Evolutionary conservation across 805 yeast species (phyloP).

Genomic region (Lipomyces yamanashiensis): DNA sequence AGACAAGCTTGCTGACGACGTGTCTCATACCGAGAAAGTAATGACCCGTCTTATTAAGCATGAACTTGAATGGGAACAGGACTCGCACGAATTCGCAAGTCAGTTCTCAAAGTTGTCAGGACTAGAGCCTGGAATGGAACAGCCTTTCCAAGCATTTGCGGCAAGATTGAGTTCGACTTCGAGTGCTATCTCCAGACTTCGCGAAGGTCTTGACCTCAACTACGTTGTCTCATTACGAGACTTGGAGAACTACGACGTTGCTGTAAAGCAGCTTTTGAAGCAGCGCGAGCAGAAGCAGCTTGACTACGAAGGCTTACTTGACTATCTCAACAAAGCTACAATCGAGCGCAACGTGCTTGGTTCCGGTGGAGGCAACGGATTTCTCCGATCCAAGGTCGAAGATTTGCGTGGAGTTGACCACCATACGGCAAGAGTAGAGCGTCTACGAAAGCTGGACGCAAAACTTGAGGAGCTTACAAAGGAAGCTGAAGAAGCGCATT

Average conservation of each 20-base stretch:
- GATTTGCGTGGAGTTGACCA: constrained; percentile 68
- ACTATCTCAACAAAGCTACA: constrained; percentile 72
- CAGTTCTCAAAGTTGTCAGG: constrained; percentile 72
- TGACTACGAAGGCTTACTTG: constrained; percentile 84
- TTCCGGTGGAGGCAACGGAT: constrained; percentile 59
- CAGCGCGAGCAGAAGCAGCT: constrained; percentile 88
- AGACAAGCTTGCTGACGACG: constrained; percentile 82
- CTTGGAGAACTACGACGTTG: constrained; percentile 76
- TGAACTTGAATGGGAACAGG: constrained; percentile 72
- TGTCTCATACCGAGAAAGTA: constrained; percentile 75
- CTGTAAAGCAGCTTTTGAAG: constrained; percentile 70
- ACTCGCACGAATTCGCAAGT: constrained; percentile 69
- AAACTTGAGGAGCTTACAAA: constrained; percentile 55
- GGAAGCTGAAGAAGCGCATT: constrained; percentile 58
- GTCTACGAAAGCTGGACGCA: constrained; percentile 55
- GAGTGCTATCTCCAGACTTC: constrained; percentile 43
- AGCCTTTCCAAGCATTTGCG: constrained; percentile 52
- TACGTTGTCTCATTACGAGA: constrained; percentile 84
- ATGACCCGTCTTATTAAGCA: constrained; percentile 73
- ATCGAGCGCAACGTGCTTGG: constrained; percentile 63
- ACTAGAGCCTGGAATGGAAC: constrained; percentile 53
- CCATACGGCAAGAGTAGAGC: constrained; percentile 58
- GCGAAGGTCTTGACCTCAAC: constrained; percentile 68
- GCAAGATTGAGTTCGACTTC: constrained; percentile 54
- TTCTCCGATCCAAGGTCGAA: constrained; percentile 61